Conservation (phyloP, 768 basidiomycete species). For the Agaricus blazei region DNA sequence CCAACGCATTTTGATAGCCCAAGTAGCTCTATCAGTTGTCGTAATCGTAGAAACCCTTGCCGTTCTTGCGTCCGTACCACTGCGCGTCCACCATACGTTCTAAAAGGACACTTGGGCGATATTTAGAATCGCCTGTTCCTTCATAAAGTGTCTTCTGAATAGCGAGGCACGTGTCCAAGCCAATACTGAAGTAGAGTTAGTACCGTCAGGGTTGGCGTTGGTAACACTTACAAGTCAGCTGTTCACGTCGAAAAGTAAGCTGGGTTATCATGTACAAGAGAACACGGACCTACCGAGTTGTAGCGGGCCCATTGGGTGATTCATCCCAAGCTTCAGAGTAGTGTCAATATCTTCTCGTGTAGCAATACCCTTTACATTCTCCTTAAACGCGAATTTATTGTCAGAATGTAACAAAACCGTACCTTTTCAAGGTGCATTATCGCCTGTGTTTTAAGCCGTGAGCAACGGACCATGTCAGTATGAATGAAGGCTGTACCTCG, state of each 20-base stretch:
- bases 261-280: background rate
- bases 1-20: background rate
- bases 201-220: background rate
- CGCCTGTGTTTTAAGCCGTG: slow-evolving; percentile 42
- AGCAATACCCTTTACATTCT: slow-evolving; percentile 65
- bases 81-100: slow-evolving; percentile 96
- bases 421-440: slow-evolving; percentile 93
- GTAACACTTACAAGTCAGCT: slow-evolving; percentile 52
- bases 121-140: slow-evolving; percentile 92
- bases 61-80: slow-evolving; percentile 90
- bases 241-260: slow-evolving; percentile 3
- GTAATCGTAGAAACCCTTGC: slow-evolving; percentile 95
- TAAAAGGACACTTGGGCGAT: slow-evolving; percentile 84
- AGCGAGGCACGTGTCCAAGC: slow-evolving; percentile 94
- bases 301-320: slow-evolving; percentile 91
- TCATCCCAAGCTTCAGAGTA: slow-evolving; percentile 90
- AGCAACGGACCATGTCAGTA: background rate
- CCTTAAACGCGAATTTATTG: background rate
- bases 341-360: slow-evolving; percentile 94
- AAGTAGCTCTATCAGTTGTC: slow-evolving; percentile 15
- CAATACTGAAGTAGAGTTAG: slow-evolving; percentile 57
- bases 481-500: slow-evolving; percentile 45
- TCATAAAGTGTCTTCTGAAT: slow-evolving; percentile 88
- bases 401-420: background rate
- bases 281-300: slow-evolving; percentile 57